Evolutionary conservation across 1,284 basidiomycete species (phyloP), one percentile per base, ranked within the genome.

Genomic region (Pisolithus thermaeus): DNA sequence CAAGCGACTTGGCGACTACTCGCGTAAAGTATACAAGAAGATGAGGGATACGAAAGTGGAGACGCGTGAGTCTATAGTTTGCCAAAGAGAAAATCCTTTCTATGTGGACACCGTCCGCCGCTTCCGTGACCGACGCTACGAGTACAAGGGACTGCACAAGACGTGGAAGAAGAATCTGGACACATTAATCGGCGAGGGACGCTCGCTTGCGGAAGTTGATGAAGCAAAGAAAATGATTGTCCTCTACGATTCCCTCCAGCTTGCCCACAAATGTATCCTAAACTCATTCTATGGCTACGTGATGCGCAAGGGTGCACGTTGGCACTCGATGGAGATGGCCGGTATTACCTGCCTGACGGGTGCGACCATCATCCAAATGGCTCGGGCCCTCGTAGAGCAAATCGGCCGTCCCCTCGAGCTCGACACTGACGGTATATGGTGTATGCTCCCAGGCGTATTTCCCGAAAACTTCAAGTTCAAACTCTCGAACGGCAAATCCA

Each of bases 321-420:
- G 97, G 97, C 96, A 99, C 71, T 98, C 95, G 37, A 99, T 99
- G 97, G 97, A 99, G 74, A 99, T 99, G 97, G 97, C 97, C 0
- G 97, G 97, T 20, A 98, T 99, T 61, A 99, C 97, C 8, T 99
- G 97, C 73, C 75, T 99, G 46, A 99, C 97, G 0, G 97, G 97
- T n/a, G 95, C 97, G 6, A 92, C 84, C 4, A 99, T 99, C 73
- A 99, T 99, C 61, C 97, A 99, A 69, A 96, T 99, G 93, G 97
- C 97, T n/a, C 84, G 97, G 37, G 90, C 96, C 56, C 78, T 97
- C 14, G 97, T 99, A 25, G 97, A 99, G 62, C 92, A 97, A 67
- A 94, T 99, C 51, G 97, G 97, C 1, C 84, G 97, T 18, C 97
- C 97, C 1, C 83, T 99, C 49, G 97, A 99, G 66, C 74, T 99